These are phyloP conservation scores for Leccinum olivaceopallidum DNA, from an alignment of 768 basidiomycete genomes.

Conservation along the genomic window DNA sequence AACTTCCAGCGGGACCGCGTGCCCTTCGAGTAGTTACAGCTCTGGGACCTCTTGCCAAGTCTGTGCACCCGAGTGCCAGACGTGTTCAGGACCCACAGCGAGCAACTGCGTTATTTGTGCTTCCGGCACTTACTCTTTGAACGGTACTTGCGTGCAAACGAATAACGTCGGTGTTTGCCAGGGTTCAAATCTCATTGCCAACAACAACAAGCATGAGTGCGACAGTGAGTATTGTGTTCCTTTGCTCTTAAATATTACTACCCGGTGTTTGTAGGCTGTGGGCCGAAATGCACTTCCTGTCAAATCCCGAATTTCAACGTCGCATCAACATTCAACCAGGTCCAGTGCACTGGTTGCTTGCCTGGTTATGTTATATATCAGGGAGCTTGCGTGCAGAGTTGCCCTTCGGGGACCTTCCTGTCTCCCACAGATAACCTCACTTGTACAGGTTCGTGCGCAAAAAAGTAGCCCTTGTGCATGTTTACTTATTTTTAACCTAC, in stretches of 20 bases:
- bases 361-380: conserved; percentile 72
- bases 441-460: conserved; percentile 59
- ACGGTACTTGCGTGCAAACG: conserved; percentile 69
- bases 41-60: conserved; percentile 51
- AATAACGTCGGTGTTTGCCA: conserved; percentile 72
- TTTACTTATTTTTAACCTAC: conserved; percentile 12
- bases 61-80: conserved; percentile 68
- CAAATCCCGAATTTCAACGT: conserved; percentile 69
- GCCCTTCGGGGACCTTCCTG: conserved; percentile 74
- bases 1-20: conserved; percentile 52
- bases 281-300: conserved; percentile 80
- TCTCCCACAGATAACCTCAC: conserved; percentile 71
- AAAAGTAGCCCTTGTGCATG: background rate
- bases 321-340: conserved; percentile 61
- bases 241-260: background rate
- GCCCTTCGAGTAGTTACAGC: conserved; percentile 68
- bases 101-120: conserved; percentile 74
- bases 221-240: conserved; percentile 51
- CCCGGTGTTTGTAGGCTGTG: conserved; percentile 57
- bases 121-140: conserved; percentile 57
- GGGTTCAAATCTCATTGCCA: conserved; percentile 68
- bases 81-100: conserved; percentile 68
- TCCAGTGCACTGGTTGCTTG: conserved; percentile 77
- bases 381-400: conserved; percentile 67
- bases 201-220: conserved; percentile 82